phyloP scores from a whole-genome alignment of 2,329 filamentous ascomycete species.

The Fusarium decemcellulare region DNA sequence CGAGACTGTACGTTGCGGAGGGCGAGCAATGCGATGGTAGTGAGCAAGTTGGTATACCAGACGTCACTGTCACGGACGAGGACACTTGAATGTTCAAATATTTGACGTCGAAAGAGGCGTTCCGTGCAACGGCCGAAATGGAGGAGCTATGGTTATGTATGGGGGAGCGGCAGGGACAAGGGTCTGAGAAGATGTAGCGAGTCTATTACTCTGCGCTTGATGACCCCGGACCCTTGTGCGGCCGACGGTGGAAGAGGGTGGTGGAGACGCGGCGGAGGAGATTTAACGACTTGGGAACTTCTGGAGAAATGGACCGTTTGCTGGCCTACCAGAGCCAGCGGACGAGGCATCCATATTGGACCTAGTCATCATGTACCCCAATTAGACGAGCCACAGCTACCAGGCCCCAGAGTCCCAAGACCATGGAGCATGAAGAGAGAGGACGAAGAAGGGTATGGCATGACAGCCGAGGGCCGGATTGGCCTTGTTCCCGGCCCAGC shows the following conservation, averaged over 20 bases:
- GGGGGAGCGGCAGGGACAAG: conserved; percentile 41
- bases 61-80: conserved; percentile 20
- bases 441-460: conserved; percentile 20
- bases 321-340: conserved; percentile 35
- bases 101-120: conserved; percentile 35
- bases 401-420: conserved; percentile 22
- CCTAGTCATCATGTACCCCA: conserved; percentile 25
- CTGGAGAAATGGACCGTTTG: conserved; percentile 37
- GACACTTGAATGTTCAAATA: conserved; percentile 20
- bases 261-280: conserved; percentile 42
- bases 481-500: conserved; percentile 20
- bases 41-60: conserved; percentile 4
- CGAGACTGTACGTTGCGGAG: not conserved
- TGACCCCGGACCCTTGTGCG: conserved; percentile 44
- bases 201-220: conserved; percentile 28
- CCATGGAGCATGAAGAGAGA: conserved; percentile 16
- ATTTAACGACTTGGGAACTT: conserved; percentile 42
- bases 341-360: conserved; percentile 26
- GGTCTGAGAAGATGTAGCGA: conserved; percentile 27
- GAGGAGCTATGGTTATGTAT: conserved; percentile 48
- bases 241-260: conserved; percentile 44
- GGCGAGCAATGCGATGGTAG: not conserved
- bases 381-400: conserved; percentile 27
- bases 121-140: conserved; percentile 33
- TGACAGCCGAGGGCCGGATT: conserved; percentile 32